These are phyloP conservation scores for Cetraspora pellucida DNA, from an alignment of 192 early-diverging fungal species.

Conservation along the genomic window DNA sequence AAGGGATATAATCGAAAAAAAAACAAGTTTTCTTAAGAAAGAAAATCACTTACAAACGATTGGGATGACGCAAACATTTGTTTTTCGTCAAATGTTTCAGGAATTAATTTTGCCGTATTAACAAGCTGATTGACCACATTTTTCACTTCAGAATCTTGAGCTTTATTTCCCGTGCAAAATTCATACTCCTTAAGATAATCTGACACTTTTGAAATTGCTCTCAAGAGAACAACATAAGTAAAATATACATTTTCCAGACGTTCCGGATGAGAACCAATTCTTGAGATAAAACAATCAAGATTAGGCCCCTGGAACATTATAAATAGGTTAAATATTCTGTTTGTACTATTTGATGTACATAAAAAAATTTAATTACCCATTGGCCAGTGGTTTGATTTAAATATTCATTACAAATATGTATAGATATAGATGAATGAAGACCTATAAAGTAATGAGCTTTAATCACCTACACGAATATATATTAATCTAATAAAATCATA, in stretches of 20 bases:
- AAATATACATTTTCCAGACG: slow-evolving; percentile 96
- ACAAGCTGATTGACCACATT: slow-evolving; percentile 62
- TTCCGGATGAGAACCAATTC: slow-evolving; percentile 87
- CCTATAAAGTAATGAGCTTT: slow-evolving; percentile 44
- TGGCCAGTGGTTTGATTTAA: slow-evolving; percentile 83
- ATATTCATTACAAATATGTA: slow-evolving; percentile 95
- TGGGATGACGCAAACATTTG: slow-evolving; percentile 66
- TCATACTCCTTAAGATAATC: slow-evolving; percentile 72
- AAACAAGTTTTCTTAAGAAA: neutral
- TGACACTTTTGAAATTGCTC: slow-evolving; percentile 84
- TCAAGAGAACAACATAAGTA: slow-evolving; percentile 82
- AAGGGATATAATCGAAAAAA: too few species aligned
- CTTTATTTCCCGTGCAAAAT: slow-evolving; percentile 68
- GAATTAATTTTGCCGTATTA: slow-evolving; percentile 59
- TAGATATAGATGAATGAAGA: slow-evolving; percentile 94
- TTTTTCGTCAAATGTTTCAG: slow-evolving; percentile 89
- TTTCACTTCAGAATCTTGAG: slow-evolving; percentile 56
- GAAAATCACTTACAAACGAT: slow-evolving; percentile 12
- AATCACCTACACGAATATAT: neutral
- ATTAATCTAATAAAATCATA: neutral
- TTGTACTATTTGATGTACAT: neutral
- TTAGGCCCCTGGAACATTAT: slow-evolving; percentile 62
- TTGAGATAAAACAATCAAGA: slow-evolving; percentile 87
- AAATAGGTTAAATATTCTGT: neutral
- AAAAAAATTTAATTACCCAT: slow-evolving; percentile 65